phyloP scores from a whole-genome alignment of 2,329 filamentous ascomycete genomes.

The Chaetoscypha palmicola region DNA sequence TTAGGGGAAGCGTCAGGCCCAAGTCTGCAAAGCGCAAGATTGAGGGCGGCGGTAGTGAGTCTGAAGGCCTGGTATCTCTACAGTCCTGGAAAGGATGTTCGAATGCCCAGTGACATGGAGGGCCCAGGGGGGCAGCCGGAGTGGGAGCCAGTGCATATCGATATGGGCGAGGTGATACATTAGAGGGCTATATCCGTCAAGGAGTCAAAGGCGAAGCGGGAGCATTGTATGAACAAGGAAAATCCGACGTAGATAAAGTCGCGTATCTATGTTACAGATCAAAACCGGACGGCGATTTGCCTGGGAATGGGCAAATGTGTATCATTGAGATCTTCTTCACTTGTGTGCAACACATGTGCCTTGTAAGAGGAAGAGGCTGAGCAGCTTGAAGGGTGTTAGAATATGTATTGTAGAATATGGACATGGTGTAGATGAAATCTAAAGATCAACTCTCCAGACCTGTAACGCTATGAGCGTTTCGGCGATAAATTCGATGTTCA shows the following conservation, averaged over 20 bases:
- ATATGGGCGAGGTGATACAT: constrained; percentile 48
- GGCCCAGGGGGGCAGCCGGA: constrained; percentile 25
- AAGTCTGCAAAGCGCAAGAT: constrained; percentile 69
- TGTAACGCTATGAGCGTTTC: too few relatives aligned
- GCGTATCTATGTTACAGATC: neutral
- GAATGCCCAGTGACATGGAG: constrained; percentile 44
- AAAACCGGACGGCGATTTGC: neutral
- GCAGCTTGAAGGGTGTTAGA: neutral
- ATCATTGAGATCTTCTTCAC: constrained; percentile 4
- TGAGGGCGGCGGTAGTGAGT: constrained; percentile 73
- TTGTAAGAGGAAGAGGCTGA: neutral
- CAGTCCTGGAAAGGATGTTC: constrained; percentile 48
- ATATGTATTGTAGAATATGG: constrained; percentile 3
- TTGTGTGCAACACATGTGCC: neutral
- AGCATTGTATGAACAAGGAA: neutral
- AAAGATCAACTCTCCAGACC: too few relatives aligned
- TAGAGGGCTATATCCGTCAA: neutral
- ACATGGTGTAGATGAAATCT: too few relatives aligned
- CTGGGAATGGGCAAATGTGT: constrained; percentile 1
- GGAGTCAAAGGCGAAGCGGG: neutral
- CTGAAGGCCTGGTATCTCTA: constrained; percentile 97
- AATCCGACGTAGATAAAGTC: neutral
- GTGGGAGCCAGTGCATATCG: constrained; percentile 50
- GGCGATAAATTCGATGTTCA: too few relatives aligned
- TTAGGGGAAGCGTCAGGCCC: constrained; percentile 82